Evolutionary conservation across 2,329 filamentous ascomycete species (phyloP).

Genomic region (Xylaria sp.): DNA sequence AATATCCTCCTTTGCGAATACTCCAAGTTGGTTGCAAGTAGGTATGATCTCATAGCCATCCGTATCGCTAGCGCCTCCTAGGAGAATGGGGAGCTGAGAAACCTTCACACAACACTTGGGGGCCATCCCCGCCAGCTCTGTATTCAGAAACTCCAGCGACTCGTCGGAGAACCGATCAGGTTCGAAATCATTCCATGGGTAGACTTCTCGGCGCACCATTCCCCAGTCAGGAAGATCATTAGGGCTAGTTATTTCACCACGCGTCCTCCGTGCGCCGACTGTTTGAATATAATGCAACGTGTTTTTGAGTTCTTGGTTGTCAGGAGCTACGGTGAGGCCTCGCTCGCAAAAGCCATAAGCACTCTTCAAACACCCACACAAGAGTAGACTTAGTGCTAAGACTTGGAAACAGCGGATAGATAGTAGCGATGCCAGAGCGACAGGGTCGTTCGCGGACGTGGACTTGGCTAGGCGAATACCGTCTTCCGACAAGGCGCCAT

Average conservation of each 20-base stretch:
- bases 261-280: slow-evolving; percentile 62
- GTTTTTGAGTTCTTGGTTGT: slow-evolving; percentile 66
- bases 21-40: slow-evolving; percentile 81
- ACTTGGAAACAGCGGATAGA: slow-evolving; percentile 70
- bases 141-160: slow-evolving; percentile 78
- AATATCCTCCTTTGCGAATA: slow-evolving; percentile 89
- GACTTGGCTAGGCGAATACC: slow-evolving; percentile 50
- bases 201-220: slow-evolving; percentile 75
- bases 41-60: slow-evolving; percentile 62
- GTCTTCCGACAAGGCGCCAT: slow-evolving; percentile 55
- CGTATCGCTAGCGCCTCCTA: slow-evolving; percentile 64
- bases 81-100: slow-evolving; percentile 78
- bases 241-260: slow-evolving; percentile 59
- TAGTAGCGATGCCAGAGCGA: slow-evolving; percentile 59
- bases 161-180: slow-evolving; percentile 77
- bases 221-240: slow-evolving; percentile 75
- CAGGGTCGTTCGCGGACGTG: slow-evolving; percentile 50
- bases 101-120: slow-evolving; percentile 84
- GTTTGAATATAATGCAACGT: slow-evolving; percentile 65
- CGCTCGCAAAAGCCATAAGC: slow-evolving; percentile 73
- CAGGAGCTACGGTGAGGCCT: slow-evolving; percentile 66
- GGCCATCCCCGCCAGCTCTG: slow-evolving; percentile 73
- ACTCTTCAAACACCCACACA: slow-evolving; percentile 76
- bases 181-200: slow-evolving; percentile 75
- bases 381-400: slow-evolving; percentile 66